Conservation (phyloP, 2,329 filamentous ascomycete genomes). For the Aureobasidium sp. region DNA sequence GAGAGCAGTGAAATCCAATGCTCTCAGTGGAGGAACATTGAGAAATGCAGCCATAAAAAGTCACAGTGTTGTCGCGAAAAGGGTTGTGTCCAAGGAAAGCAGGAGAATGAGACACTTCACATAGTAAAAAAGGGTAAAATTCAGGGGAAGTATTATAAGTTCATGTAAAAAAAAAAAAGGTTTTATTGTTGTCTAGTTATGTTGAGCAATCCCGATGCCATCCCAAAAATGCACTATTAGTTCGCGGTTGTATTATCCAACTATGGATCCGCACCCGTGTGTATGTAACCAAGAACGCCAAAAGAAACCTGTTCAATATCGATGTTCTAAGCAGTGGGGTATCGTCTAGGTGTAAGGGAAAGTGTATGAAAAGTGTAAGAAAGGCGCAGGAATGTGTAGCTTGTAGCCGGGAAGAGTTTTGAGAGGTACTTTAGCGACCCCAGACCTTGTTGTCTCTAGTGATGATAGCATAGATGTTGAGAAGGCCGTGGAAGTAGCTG, state of each 20-base stretch:
- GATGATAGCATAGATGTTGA: constrained; percentile 48
- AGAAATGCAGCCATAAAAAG: background rate
- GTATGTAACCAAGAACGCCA: background rate
- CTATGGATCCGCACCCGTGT: background rate
- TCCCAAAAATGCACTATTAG: background rate
- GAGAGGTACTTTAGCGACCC: constrained; percentile 10
- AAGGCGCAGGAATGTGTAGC: background rate
- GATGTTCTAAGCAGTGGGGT: background rate
- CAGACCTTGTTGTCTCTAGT: constrained; percentile 32
- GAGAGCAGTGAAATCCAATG: background rate
- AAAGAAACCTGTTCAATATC: background rate
- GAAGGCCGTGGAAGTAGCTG: constrained; percentile 47
- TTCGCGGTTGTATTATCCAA: background rate
- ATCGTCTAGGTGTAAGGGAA: background rate
- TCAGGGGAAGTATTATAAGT: background rate
- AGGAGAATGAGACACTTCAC: background rate
- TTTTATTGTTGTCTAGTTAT: background rate
- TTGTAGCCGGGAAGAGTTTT: background rate
- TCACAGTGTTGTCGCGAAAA: background rate
- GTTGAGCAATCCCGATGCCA: background rate
- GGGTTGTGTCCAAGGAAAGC: background rate
- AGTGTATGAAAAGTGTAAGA: background rate
- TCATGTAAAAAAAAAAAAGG: background rate
- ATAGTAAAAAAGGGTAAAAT: background rate
- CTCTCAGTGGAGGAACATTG: background rate